Evolutionary conservation across 768 basidiomycete genomes (phyloP).

Genomic region (Botryobasidium botryosum): DNA sequence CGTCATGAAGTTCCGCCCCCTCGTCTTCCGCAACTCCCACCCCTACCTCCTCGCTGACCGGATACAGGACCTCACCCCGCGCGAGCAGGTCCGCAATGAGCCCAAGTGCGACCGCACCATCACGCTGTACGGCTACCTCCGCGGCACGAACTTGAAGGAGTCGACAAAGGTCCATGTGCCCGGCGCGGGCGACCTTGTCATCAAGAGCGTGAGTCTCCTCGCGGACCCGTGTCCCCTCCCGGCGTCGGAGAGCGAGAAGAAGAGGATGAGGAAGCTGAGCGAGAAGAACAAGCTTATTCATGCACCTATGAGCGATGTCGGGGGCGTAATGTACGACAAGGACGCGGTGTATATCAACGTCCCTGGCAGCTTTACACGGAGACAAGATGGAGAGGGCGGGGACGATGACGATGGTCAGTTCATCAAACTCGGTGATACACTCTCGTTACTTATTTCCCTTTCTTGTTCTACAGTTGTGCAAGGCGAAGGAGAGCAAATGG

Average conservation of each 20-base stretch:
- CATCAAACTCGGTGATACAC: slow-evolving; percentile 13
- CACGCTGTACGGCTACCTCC: slow-evolving; percentile 87
- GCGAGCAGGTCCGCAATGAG: slow-evolving; percentile 60
- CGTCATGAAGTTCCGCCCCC: slow-evolving; percentile 97
- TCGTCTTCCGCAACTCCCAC: slow-evolving; percentile 88
- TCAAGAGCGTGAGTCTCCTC: slow-evolving; percentile 54
- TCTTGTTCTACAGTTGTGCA: slow-evolving; percentile 35
- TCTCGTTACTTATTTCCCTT: neutral
- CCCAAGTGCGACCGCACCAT: slow-evolving; percentile 90
- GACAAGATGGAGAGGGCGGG: slow-evolving; percentile 23
- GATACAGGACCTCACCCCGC: slow-evolving; percentile 83
- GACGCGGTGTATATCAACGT: slow-evolving; percentile 98
- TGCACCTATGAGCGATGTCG: slow-evolving; percentile 98
- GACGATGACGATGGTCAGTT: slow-evolving; percentile 37
- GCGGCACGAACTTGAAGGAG: slow-evolving; percentile 66
- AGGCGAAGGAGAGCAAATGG: slow-evolving; percentile 96
- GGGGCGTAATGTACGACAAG: slow-evolving; percentile 93
- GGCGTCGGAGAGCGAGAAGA: slow-evolving; percentile 70
- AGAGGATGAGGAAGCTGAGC: slow-evolving; percentile 75
- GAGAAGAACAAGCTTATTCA: slow-evolving; percentile 91
- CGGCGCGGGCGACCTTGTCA: slow-evolving; percentile 77
- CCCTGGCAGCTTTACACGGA: slow-evolving; percentile 79
- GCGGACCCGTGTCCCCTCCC: slow-evolving; percentile 96
- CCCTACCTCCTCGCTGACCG: slow-evolving; percentile 92
- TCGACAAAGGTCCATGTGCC: slow-evolving; percentile 84